Conservation (phyloP, 345 rosid genomes). For the Pistacia integerrima region DNA sequence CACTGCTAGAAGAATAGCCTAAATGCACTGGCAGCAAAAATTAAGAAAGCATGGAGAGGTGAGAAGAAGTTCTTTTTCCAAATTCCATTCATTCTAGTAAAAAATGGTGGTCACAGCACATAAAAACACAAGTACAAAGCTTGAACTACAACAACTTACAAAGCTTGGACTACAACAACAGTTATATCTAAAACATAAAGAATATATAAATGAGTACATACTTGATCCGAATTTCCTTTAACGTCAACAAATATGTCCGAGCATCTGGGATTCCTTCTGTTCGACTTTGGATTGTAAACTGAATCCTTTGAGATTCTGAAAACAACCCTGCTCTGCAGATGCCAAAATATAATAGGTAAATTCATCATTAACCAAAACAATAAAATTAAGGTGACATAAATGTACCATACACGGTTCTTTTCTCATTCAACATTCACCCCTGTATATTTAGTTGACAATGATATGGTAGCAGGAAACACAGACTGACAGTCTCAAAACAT, state of each 20-base stretch:
- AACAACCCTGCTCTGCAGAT: constrained; percentile 79
- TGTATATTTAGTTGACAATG: neutral
- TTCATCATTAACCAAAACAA: constrained; percentile 11
- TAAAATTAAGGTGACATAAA: neutral
- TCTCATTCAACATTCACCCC: neutral
- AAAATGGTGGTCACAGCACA: neutral
- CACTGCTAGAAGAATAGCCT: no score
- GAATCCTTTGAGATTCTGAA: constrained; percentile 82
- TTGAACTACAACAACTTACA: neutral
- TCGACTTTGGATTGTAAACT: constrained; percentile 58
- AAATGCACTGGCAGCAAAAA: neutral
- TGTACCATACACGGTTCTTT: neutral
- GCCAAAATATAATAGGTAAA: constrained; percentile 15
- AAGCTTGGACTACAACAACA: neutral
- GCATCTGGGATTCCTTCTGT: constrained; percentile 85
- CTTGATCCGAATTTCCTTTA: constrained; percentile 81
- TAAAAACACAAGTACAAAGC: neutral
- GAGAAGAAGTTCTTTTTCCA: neutral
- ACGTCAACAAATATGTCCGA: constrained; percentile 72
- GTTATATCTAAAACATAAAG: neutral
- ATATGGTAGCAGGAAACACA: neutral
- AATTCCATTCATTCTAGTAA: neutral
- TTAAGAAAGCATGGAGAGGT: neutral
- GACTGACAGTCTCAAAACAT: no score
- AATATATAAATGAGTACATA: constrained; percentile 26